Conservation (phyloP, 2,329 filamentous ascomycete species). For the Apiospora hydei region DNA sequence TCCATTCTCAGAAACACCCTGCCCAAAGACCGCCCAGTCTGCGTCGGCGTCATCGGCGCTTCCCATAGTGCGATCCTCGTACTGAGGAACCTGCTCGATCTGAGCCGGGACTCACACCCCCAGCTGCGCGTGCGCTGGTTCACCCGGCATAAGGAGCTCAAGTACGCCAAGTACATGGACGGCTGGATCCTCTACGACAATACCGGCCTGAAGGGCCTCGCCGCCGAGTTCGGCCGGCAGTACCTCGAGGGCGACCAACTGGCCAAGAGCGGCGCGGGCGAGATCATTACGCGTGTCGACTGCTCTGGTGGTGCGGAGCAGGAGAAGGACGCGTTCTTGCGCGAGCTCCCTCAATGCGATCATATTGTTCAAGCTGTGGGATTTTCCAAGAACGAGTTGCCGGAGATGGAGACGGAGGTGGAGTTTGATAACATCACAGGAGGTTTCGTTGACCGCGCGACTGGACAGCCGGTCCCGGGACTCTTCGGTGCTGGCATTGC, state of each 20-base stretch:
- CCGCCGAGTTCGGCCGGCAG: slow-evolving; percentile 64
- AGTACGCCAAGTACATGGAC: slow-evolving; percentile 68
- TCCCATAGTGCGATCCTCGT: slow-evolving; percentile 70
- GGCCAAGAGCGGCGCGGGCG: slow-evolving; percentile 51
- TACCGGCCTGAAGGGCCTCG: slow-evolving; percentile 69
- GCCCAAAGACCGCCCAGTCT: slow-evolving; percentile 44
- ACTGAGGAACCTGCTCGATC: slow-evolving; percentile 64
- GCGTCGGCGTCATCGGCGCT: slow-evolving; percentile 65
- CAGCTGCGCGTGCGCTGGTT: slow-evolving; percentile 67
- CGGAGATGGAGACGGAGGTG: slow-evolving; percentile 46
- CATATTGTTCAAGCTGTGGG: slow-evolving; percentile 67
- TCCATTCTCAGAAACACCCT: slow-evolving; percentile 53
- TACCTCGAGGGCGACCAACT: slow-evolving; percentile 63
- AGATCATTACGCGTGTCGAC: slow-evolving; percentile 55
- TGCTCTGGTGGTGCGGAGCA: slow-evolving; percentile 44
- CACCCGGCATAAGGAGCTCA: slow-evolving; percentile 60
- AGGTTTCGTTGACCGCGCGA: slow-evolving; percentile 53
- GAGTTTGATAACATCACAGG: slow-evolving; percentile 48
- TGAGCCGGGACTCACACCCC: slow-evolving; percentile 59
- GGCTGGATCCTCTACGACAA: slow-evolving; percentile 72
- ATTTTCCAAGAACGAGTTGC: slow-evolving; percentile 58
- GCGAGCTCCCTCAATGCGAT: slow-evolving; percentile 57
- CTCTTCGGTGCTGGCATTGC: slow-evolving; percentile 70
- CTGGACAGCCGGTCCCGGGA: slow-evolving; percentile 53
- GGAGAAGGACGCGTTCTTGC: slow-evolving; percentile 53